phyloP scores from a whole-genome alignment of 495 filamentous ascomycete species.

The Baudoinia panamericana region DNA sequence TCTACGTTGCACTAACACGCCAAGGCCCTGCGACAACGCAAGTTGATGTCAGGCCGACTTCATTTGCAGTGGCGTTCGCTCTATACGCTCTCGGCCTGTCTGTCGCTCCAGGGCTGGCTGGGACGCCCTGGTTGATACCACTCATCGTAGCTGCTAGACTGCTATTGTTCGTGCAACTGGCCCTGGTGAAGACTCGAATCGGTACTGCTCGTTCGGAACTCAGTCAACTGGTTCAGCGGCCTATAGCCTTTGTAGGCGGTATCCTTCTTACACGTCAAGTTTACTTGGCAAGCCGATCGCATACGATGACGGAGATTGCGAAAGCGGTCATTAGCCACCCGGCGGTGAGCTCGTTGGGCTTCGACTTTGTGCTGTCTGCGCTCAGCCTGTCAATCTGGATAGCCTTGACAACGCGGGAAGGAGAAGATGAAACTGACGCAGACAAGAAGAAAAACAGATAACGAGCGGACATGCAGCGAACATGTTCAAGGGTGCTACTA shows the following conservation, averaged over 20 bases:
- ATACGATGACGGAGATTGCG: conserved; percentile 2
- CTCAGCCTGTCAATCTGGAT: conserved; percentile 11
- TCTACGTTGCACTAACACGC: conserved; percentile 21
- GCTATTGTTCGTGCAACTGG: background rate
- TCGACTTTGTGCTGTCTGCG: conserved; percentile 22
- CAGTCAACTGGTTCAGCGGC: background rate
- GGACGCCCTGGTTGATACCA: background rate
- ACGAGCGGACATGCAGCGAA: background rate
- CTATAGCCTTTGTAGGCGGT: background rate
- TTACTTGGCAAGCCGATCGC: background rate
- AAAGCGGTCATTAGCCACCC: conserved; percentile 22
- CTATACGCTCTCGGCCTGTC: background rate
- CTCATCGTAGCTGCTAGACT: conserved; percentile 3
- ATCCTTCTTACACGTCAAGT: background rate
- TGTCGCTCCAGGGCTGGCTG: background rate
- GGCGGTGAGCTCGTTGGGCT: conserved; percentile 25
- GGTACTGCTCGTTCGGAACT: background rate
- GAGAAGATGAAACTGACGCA: background rate
- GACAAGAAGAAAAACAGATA: background rate
- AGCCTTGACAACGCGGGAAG: background rate
- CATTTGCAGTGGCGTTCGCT: background rate
- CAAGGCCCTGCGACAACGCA: background rate
- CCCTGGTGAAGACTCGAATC: background rate
- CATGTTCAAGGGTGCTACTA: background rate
- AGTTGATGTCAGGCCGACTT: background rate